Percentiles rank a stretch among this genome's conserved stretches.
phyloP scores from a whole-genome alignment of 306 rosid species.

The Quercus robur region DNA sequence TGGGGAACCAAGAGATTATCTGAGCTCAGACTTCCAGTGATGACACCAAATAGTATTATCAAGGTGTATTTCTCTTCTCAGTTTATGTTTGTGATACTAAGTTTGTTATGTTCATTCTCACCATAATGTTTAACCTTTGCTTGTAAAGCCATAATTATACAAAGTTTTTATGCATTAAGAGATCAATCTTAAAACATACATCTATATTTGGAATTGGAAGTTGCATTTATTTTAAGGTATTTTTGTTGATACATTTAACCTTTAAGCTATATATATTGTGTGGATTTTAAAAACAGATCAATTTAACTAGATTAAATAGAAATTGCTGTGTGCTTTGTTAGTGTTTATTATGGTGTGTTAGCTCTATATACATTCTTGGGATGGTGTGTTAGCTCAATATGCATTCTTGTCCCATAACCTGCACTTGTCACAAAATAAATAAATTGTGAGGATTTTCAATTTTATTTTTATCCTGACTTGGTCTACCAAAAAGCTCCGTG shows the following conservation, averaged over 20 bases:
- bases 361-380: too few species aligned
- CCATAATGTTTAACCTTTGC: not conserved
- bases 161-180: not conserved
- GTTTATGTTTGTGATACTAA: not conserved
- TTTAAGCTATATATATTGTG: not conserved
- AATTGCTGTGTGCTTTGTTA: too few species aligned
- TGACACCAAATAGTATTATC: conserved; percentile 43
- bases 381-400: too few species aligned
- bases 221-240: not conserved
- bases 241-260: not conserved
- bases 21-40: conserved; percentile 85
- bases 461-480: not conserved
- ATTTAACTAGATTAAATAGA: too few species aligned
- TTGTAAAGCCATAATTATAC: not conserved
- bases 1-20: conserved; percentile 81
- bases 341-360: too few species aligned
- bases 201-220: not conserved
- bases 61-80: conserved; percentile 43
- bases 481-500: not conserved
- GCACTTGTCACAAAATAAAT: not conserved
- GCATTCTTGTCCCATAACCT: too few species aligned
- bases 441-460: not conserved
- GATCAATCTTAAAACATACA: not conserved
- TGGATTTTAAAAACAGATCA: not conserved
- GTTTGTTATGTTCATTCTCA: not conserved